Evolutionary conservation across 768 basidiomycete genomes (phyloP), one percentile per base, ranked within the genome.

Genomic region (Mycena amicta): DNA sequence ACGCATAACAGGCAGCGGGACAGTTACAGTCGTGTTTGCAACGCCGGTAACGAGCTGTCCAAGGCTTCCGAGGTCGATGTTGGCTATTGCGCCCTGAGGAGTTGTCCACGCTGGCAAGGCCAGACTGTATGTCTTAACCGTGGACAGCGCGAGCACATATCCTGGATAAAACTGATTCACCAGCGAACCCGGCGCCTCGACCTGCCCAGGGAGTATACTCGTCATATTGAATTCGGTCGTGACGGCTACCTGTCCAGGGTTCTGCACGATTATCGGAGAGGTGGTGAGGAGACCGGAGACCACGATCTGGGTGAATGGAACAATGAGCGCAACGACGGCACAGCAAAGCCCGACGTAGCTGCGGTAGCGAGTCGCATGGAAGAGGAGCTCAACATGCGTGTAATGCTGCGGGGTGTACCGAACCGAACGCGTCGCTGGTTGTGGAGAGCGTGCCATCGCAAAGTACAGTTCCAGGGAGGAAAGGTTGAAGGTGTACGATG

Each of bases 261-360:
- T 25, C 5, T 53, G 18, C 4, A 27, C 26, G 22, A 47, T 37
- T 5, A 22, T n/a, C 3, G 29, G 20, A 0, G 23, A 29, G 20
- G 52, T 29, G 25, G 40, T 45, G 49, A 59, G 13, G 16, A 59
- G 53, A 40, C 52, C 57, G 11, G 57, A 47, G 20, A 59, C 52
- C 4, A 20, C 29, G 33, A 59, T 59, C 31, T 59, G 45, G 27
- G 53, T 51, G 52, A 59, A 59, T 2, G 57, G 57, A 25, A 59
- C n/a, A 15, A 22, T 25, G 25, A 59, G 52, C 31, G 49, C 40
- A 26, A 50, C 40, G 8, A n/a, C 16, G 16, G 57, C 52, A 23
- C 57, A 54, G n/a, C 20, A 16, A 3, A 59, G 16, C 4, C 57
- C 57, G n/a, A 49, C 46, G 2, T 37, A 13, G n/a, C 46, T 59